Evolutionary conservation across 352 stramenopile genomes (phyloP).

Genomic region (Pythium utonaiense): DNA sequence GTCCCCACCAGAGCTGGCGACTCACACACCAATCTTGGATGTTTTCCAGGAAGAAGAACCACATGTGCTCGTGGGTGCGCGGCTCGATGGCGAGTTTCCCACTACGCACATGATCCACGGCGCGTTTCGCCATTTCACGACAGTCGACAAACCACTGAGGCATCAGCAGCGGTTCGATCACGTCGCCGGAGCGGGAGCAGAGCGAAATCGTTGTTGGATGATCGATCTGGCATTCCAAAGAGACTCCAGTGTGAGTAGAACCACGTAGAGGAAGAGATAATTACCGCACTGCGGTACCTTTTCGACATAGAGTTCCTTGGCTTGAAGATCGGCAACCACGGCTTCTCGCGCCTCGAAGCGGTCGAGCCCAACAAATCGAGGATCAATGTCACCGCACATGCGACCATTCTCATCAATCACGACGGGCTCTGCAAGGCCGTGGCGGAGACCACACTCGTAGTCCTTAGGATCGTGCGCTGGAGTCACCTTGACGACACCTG

Average conservation of each 20-base stretch:
- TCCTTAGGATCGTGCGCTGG: slow-evolving; percentile 99
- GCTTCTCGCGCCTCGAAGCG: slow-evolving; percentile 91
- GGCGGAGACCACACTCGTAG: slow-evolving; percentile 97
- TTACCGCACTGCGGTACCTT: slow-evolving; percentile 79
- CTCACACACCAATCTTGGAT: slow-evolving; percentile 99
- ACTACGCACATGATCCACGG: slow-evolving; percentile 93
- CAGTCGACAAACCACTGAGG: slow-evolving; percentile 99
- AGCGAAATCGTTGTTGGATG: slow-evolving; percentile 88
- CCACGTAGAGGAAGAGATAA: no score
- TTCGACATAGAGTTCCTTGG: slow-evolving; percentile 87
- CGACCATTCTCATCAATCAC: slow-evolving; percentile 75
- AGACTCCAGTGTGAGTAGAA: slow-evolving; percentile 5
- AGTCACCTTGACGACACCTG: slow-evolving; percentile 94
- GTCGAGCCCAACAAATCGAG: slow-evolving; percentile 92
- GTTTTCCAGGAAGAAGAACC: slow-evolving; percentile 98
- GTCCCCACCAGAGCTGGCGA: slow-evolving; percentile 99
- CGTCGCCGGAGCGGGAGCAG: slow-evolving; percentile 97
- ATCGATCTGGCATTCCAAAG: slow-evolving; percentile 36
- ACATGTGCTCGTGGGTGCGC: slow-evolving; percentile 90
- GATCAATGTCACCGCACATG: slow-evolving; percentile 69
- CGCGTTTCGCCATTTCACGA: slow-evolving; percentile 91
- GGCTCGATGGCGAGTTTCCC: slow-evolving; percentile 95
- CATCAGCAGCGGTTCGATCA: slow-evolving; percentile 99
- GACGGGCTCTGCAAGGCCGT: slow-evolving; percentile 83
- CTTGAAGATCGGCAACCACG: slow-evolving; percentile 91